These are phyloP conservation scores for Colletotrichum sp. DNA, from an alignment of 2,329 filamentous ascomycete genomes.

Conservation along the genomic window DNA sequence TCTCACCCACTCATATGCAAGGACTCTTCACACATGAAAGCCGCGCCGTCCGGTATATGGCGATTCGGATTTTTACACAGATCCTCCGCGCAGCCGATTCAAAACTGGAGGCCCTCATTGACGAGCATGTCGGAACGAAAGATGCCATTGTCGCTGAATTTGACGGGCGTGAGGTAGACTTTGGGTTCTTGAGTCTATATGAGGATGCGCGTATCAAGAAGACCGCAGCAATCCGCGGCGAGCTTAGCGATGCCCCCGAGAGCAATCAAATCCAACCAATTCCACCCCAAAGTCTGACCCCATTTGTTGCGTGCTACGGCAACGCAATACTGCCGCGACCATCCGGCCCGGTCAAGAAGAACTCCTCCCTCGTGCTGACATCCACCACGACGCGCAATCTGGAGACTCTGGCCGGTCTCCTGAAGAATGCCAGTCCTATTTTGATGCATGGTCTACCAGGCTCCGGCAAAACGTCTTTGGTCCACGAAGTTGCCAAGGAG, in stretches of 20 bases:
- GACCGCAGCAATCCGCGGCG: conserved; percentile 46
- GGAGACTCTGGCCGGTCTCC: conserved; percentile 67
- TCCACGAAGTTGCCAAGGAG: conserved; percentile 81
- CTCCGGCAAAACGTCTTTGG: conserved; percentile 87
- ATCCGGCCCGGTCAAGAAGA: conserved; percentile 49
- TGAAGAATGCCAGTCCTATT: conserved; percentile 74
- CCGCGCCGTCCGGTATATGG: conserved; percentile 75
- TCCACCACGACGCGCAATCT: conserved; percentile 77
- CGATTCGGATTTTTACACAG: conserved; percentile 80
- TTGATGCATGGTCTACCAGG: conserved; percentile 84
- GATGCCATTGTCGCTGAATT: conserved; percentile 71
- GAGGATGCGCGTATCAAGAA: conserved; percentile 60
- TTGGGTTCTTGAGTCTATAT: conserved; percentile 70
- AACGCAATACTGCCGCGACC: conserved; percentile 71
- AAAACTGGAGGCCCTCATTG: conserved; percentile 75
- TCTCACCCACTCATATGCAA: conserved; percentile 73
- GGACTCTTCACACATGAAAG: conserved; percentile 67
- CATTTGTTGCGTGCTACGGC: conserved; percentile 69
- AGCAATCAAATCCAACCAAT: conserved; percentile 24
- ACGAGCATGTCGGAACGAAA: conserved; percentile 65
- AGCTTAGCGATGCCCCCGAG: conserved; percentile 32
- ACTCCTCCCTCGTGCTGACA: conserved; percentile 66
- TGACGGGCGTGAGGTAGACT: conserved; percentile 81
- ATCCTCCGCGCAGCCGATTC: conserved; percentile 81
- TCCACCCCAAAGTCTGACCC: conserved; percentile 55